Base-by-base conservation (phyloP, 202 grass and related monocot genomes). In the Dendrocalamus latiflorus region DNA sequence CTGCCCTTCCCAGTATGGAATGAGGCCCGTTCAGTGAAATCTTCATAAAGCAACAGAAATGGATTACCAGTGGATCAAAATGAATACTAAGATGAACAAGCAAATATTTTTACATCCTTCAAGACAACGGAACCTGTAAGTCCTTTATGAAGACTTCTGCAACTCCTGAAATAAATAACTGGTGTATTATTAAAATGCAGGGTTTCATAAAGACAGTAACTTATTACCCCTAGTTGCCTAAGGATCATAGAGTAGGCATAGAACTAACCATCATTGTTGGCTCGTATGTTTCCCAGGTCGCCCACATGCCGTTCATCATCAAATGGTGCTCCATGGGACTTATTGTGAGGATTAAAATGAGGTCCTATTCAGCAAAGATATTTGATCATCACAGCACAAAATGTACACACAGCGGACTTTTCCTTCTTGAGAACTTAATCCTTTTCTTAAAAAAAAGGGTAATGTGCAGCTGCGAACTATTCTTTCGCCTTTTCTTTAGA, bases 261-360 rank as follows among this genome's bases (percentile, higher is more conserved):
- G 17, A 11, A 75, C 88, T 86, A 73, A 93, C 91, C 91, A 77
- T 93, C 88, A 61, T 77, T 61, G 41, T 90, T 88, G 38, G 85
- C 88, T n/a, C 68, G n/a, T 76, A 93, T 93, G 64, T 93, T 93
- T 88, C 91, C 91, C 74, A 93, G 78, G 82, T 88, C 91, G 17
- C 91, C 91, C 67, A 70, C 85, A 83, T 93, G 91, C 6, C 82
- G 61, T 73, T 88, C 91, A 14, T 67, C 50, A 80, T 90, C 85
- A 76, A 73, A 14, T 16, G 88, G 91, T 76, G 91, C 85, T 58
- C 88, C 91, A 83, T 93, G 91, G 26, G 78, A 57, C 41, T 90
- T 93, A 82, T 72, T 80, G 44, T 72, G 78, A 71, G 88, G 91
- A 75, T 93, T 93, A 85, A 93, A 93, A 88, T 93, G 88, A 36